Conservation (phyloP, 2,329 filamentous ascomycete genomes). For the Stagonosporopsis chrysanthemi region DNA sequence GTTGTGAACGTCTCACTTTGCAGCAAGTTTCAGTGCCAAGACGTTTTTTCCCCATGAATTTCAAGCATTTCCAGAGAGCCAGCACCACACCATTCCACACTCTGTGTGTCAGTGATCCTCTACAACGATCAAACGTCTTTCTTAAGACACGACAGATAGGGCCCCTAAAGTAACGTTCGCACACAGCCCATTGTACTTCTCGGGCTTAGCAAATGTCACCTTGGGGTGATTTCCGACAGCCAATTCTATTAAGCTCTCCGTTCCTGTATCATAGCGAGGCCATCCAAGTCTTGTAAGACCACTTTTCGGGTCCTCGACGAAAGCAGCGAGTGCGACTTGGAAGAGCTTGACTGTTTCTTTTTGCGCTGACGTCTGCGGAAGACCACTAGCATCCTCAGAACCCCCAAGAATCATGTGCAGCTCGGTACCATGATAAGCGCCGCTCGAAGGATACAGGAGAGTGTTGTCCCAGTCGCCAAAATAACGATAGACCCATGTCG, state of each 20-base stretch:
- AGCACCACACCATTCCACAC: not conserved
- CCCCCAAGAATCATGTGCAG: slow-evolving; percentile 34
- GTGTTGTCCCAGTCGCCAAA: slow-evolving; percentile 33
- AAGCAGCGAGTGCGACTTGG: slow-evolving; percentile 29
- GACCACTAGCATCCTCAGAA: slow-evolving; percentile 25
- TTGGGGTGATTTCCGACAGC: slow-evolving; percentile 15
- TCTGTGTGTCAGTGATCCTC: not conserved
- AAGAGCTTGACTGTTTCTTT: slow-evolving; percentile 22
- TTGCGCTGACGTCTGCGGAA: slow-evolving; percentile 22
- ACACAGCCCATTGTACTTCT: slow-evolving; percentile 21
- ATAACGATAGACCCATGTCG: slow-evolving; percentile 30
- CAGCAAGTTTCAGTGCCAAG: not conserved
- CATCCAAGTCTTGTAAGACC: slow-evolving; percentile 26
- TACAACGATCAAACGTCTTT: not conserved
- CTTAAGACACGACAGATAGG: not conserved
- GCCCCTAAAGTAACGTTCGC: not conserved
- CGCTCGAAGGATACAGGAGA: slow-evolving; percentile 29
- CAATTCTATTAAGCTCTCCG: slow-evolving; percentile 23
- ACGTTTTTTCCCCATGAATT: not conserved
- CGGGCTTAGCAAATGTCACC: slow-evolving; percentile 19
- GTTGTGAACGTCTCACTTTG: not conserved
- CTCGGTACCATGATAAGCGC: slow-evolving; percentile 36
- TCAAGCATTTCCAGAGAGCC: not conserved
- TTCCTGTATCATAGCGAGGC: slow-evolving; percentile 21
- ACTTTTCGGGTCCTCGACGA: slow-evolving; percentile 23